phyloP scores from a whole-genome alignment of 2,329 filamentous ascomycete genomes.

The Pestalotiopsis sp. region DNA sequence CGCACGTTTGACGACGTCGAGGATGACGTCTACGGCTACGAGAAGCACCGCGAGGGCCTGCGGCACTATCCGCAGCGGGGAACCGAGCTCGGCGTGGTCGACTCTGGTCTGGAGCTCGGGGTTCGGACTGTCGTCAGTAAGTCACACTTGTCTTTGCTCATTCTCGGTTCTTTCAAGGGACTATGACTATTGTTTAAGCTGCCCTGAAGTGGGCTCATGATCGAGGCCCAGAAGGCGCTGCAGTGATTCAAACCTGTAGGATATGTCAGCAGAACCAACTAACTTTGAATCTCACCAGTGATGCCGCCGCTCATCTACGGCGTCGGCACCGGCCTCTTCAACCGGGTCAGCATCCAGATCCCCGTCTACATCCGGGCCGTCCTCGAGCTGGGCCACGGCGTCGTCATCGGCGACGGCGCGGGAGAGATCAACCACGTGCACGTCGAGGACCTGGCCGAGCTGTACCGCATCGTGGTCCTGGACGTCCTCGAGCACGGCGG shows the following conservation, averaged over 20 bases:
- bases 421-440: conserved; percentile 49
- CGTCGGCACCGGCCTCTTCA: conserved; percentile 42
- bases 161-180: neutral
- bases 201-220: neutral
- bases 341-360: conserved; percentile 40
- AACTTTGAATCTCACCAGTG: neutral
- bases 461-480: conserved; percentile 41
- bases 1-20: conserved; percentile 40
- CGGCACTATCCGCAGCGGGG: conserved; percentile 45
- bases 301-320: conserved; percentile 49
- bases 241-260: too few species aligned
- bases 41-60: conserved; percentile 36
- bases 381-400: conserved; percentile 27
- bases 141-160: neutral
- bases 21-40: conserved; percentile 45
- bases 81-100: conserved; percentile 44
- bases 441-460: conserved; percentile 41
- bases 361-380: conserved; percentile 22
- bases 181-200: neutral
- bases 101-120: conserved; percentile 37
- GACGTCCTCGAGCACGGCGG: conserved; percentile 31
- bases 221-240: too few species aligned
- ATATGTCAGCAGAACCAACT: neutral
- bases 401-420: conserved; percentile 32
- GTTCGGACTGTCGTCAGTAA: conserved; percentile 43